A percentile compares a stretch with the other conserved stretches of the same genome.
Evolutionary conservation across 2,329 filamentous ascomycete species (phyloP).

Genomic region (Alternaria sp.): DNA sequence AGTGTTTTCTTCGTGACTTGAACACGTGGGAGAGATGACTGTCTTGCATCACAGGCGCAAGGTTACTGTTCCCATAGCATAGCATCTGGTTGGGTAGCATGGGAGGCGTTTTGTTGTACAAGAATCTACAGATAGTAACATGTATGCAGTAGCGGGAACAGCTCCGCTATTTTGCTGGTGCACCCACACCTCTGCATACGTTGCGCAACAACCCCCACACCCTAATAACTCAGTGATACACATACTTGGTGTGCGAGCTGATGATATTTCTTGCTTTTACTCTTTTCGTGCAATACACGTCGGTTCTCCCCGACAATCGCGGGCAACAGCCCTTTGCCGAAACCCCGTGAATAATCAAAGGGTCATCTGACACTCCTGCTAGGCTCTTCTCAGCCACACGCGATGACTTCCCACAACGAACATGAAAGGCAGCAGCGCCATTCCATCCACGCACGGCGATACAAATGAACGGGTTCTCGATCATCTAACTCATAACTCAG

Average conservation of each 20-base stretch:
- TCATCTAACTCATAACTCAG: not conserved
- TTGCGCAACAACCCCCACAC: conserved; percentile 7
- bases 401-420: conserved; percentile 27
- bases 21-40: not conserved
- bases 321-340: conserved; percentile 6
- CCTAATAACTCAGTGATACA: conserved; percentile 1
- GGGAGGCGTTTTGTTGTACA: conserved; percentile 18
- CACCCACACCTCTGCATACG: conserved; percentile 1
- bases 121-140: conserved; percentile 4
- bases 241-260: not conserved
- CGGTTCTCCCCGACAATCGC: conserved; percentile 1
- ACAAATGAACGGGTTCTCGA: not conserved
- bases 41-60: conserved; percentile 16
- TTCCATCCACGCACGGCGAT: conserved; percentile 13
- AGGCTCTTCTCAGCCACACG: conserved; percentile 28
- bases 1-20: not conserved
- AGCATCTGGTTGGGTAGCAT: conserved; percentile 12
- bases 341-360: conserved; percentile 17
- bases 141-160: conserved; percentile 5
- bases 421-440: conserved; percentile 33
- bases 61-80: not conserved
- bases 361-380: conserved; percentile 37
- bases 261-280: conserved; percentile 9
- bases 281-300: conserved; percentile 5
- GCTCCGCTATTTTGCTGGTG: conserved; percentile 5